Percentiles rank a stretch among this genome's conserved stretches.
phyloP scores from a whole-genome alignment of 495 filamentous ascomycete species.

The Neurospora sp. region DNA sequence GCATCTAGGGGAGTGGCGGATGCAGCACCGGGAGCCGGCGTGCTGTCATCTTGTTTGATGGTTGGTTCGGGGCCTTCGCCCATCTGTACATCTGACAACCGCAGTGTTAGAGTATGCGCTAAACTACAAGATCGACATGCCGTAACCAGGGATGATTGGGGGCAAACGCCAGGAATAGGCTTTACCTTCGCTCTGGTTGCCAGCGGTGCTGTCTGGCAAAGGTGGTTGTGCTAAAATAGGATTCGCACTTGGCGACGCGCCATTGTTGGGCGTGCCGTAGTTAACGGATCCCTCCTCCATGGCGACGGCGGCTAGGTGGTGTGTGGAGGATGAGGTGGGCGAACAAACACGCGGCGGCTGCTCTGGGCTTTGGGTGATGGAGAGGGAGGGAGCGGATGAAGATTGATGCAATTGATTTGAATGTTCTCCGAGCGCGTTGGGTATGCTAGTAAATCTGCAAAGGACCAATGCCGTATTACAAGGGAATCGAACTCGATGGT shows the following conservation, averaged over 20 bases:
- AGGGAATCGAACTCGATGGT: constrained; percentile 5
- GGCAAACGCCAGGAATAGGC: not conserved
- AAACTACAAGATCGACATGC: not conserved
- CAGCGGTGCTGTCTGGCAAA: constrained; percentile 23
- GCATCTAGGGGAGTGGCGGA: constrained; percentile 84
- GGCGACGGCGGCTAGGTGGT: constrained; percentile 10
- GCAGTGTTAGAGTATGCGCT: not conserved
- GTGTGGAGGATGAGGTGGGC: not conserved
- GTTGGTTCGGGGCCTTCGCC: constrained; percentile 36
- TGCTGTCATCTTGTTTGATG: constrained; percentile 44
- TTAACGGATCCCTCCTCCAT: constrained; percentile 48
- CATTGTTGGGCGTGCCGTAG: constrained; percentile 45
- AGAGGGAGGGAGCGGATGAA: not conserved
- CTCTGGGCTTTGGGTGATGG: not conserved
- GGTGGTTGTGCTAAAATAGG: constrained; percentile 43
- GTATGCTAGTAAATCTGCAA: not conserved
- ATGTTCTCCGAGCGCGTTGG: not conserved
- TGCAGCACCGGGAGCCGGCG: constrained; percentile 41
- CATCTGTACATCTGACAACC: constrained; percentile 44
- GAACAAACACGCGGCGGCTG: not conserved
- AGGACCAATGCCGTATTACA: not conserved
- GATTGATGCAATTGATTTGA: not conserved
- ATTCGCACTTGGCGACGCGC: constrained; percentile 39
- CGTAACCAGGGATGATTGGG: not conserved
- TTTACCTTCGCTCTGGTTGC: constrained; percentile 27